Evolutionary conservation across 1,139 yeast genomes (phyloP), one percentile per base, ranked within the genome.

Genomic region (Sugiyamaella xylanicola): DNA sequence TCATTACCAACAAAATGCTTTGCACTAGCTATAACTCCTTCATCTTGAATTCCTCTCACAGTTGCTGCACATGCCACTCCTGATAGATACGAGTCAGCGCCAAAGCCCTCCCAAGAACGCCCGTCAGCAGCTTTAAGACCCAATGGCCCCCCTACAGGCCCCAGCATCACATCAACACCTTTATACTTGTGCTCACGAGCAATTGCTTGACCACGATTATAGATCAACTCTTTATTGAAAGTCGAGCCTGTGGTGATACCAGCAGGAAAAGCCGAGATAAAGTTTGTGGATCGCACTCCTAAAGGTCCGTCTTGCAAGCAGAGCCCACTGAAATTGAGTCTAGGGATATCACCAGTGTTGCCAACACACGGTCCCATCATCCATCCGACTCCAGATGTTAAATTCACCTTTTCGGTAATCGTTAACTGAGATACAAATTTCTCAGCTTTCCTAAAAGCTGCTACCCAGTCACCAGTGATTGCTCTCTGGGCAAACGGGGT

Each of bases 371-470:
- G 84, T 3, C 85, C 86, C 5, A 81, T 74, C 1, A 81, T 80
- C 83, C 85, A 82, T n/a, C 86, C 86, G 3, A 83, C 77, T 13
- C 87, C 87, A 1, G 86, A 80, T 4, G 87, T 83, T 55, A 84
- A 68, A 64, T 83, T 83, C 40, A 82, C 86, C 63, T 82, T 83
- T 64, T 84, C 87, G 16, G 77, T 69, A 36, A 80, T 75, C 0
- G 85, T 74, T 81, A 84, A 79, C 61, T 79, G 79, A 58, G 78
- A 78, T 25, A 76, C 79, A 36, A 82, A 68, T 55, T 75, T 78
- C 54, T 81, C 71, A 1, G 87, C 87, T 55, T 78, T 78, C 19
- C 75, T 78, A 63, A 77, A 83, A 0, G 87, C 86, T 11, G 72
- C 75, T 58, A 75, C 80, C 87, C 87, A 84, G 16, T 76, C 75